phyloP scores from a whole-genome alignment of 1,284 basidiomycete genomes.

The Austroboletus novae-zelandiae region DNA sequence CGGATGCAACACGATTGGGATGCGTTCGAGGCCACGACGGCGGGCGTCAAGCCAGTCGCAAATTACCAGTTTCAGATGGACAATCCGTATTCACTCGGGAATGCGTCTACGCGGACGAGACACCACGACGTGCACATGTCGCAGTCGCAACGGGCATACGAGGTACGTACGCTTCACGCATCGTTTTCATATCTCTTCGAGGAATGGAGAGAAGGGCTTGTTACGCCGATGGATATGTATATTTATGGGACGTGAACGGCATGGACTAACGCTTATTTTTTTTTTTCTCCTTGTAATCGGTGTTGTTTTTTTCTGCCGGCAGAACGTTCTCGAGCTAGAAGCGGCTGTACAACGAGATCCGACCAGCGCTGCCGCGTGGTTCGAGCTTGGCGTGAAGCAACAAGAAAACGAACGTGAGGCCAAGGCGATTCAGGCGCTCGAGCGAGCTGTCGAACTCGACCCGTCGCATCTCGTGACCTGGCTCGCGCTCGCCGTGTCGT shows the following conservation, averaged over 20 bases:
- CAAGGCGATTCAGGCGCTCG: constrained; percentile 86
- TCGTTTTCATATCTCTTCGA: constrained; percentile 8
- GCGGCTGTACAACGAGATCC: constrained; percentile 84
- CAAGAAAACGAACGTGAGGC: constrained; percentile 97
- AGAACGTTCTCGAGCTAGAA: constrained; percentile 89
- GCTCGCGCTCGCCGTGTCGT: constrained; percentile 89
- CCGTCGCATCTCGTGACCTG: constrained; percentile 77
- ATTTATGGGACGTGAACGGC: constrained; percentile 1
- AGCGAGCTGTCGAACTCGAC: constrained; percentile 80
- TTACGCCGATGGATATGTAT: constrained; percentile 2
- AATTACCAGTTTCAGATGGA: constrained; percentile 77
- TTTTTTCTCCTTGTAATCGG: not conserved
- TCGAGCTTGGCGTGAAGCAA: constrained; percentile 91
- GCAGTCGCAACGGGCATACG: constrained; percentile 46
- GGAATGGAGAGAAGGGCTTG: constrained; percentile 3
- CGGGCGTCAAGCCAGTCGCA: constrained; percentile 56
- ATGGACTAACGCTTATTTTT: constrained; percentile 14
- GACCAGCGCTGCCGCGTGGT: constrained; percentile 78
- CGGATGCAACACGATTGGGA: constrained; percentile 83
- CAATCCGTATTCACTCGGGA: constrained; percentile 77
- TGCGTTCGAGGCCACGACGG: constrained; percentile 65
- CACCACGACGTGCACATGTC: constrained; percentile 54
- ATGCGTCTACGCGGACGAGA: constrained; percentile 47
- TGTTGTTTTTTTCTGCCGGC: constrained; percentile 13
- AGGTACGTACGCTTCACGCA: constrained; percentile 45